Evolutionary conservation across 192 early-diverging fungal species (phyloP).

Genomic region (Umbelopsis sp.): DNA sequence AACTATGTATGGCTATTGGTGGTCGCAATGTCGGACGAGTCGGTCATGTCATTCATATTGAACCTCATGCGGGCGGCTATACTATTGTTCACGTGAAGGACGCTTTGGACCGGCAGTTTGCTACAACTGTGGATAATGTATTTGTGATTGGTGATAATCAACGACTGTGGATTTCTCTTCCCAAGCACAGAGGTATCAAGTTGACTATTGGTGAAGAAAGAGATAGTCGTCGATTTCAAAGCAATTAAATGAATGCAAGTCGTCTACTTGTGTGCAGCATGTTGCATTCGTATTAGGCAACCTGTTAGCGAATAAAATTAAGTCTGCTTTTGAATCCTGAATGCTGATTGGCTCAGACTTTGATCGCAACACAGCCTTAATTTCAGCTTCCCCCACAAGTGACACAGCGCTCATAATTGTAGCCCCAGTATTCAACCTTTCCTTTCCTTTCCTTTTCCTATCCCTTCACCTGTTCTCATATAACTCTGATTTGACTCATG

Average conservation of each 20-base stretch:
- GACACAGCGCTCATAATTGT: no score
- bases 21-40: slow-evolving; percentile 98
- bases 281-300: not conserved
- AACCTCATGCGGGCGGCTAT: slow-evolving; percentile 96
- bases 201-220: slow-evolving; percentile 99
- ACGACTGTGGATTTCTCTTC: slow-evolving; percentile 94
- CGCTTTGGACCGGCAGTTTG: slow-evolving; percentile 89
- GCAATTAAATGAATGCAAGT: slow-evolving; percentile 30
- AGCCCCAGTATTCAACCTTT: no score
- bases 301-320: not conserved
- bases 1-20: slow-evolving; percentile 95
- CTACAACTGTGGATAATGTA: slow-evolving; percentile 96
- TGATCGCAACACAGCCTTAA: not conserved
- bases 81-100: slow-evolving; percentile 99
- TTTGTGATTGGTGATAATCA: slow-evolving; percentile 83
- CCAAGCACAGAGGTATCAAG: slow-evolving; percentile 99
- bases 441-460: not conserved
- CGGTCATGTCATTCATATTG: slow-evolving; percentile 93
- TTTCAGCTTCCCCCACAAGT: no score
- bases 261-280: not conserved
- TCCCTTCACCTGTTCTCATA: not conserved
- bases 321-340: not conserved
- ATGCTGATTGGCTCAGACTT: not conserved
- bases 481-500: not conserved
- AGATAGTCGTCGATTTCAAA: slow-evolving; percentile 86